These are phyloP conservation scores for Claviceps lovelessii DNA, from an alignment of 2,329 filamentous ascomycete genomes.

Conservation along the genomic window DNA sequence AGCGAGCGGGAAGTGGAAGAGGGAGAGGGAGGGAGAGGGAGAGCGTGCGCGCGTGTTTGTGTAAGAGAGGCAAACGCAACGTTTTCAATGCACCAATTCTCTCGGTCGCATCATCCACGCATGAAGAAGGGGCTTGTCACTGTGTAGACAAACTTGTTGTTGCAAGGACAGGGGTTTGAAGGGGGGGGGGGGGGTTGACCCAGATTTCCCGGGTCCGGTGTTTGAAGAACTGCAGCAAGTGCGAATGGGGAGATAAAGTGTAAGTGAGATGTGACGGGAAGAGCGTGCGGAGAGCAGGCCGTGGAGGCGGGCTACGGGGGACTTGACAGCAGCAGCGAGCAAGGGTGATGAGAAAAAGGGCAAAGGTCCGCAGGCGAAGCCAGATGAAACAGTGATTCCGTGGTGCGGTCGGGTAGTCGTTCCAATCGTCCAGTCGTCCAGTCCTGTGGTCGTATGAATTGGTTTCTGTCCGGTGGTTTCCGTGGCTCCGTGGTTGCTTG, in stretches of 20 bases:
- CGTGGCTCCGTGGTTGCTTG: background rate
- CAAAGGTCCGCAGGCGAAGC: background rate
- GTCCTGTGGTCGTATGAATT: background rate
- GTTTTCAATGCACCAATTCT: background rate
- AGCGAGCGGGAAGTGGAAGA: background rate
- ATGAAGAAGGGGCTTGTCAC: background rate
- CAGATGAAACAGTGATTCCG: background rate
- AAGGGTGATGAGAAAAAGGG: background rate
- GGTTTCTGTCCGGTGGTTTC: background rate
- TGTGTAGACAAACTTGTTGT: background rate
- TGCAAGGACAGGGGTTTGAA: background rate
- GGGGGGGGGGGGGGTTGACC: background rate
- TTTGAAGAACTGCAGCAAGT: background rate
- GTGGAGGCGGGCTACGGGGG: too few species aligned
- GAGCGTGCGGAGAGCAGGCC: background rate
- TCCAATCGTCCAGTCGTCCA: too few species aligned
- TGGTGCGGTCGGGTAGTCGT: background rate
- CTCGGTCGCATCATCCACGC: slow-evolving; percentile 3
- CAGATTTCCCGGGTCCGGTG: background rate
- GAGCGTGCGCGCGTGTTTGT: too few species aligned
- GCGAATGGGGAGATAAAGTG: background rate
- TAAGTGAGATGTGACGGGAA: background rate
- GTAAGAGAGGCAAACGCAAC: background rate
- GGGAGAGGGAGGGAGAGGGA: background rate
- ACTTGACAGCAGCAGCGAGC: background rate